phyloP scores from a whole-genome alignment of 164 flowering plant genomes.

The Magnolia changhungtana region DNA sequence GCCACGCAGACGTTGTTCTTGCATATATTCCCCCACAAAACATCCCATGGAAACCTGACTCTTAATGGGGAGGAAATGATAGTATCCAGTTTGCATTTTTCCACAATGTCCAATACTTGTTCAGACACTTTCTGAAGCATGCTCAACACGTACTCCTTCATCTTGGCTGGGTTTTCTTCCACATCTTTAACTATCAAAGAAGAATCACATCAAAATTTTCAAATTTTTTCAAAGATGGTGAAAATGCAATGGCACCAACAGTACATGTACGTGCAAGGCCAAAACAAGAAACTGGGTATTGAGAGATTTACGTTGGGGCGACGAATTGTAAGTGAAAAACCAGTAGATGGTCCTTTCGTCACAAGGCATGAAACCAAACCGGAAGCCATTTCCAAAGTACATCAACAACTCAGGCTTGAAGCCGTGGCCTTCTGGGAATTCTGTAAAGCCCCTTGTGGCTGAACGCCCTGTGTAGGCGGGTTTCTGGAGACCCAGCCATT shows the following conservation, averaged over 20 bases:
- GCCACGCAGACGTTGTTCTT: constrained; percentile 41
- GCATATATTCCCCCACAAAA: constrained; percentile 35
- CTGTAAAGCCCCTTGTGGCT: constrained; percentile 35
- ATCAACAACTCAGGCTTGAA: constrained; percentile 33
- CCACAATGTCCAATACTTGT: constrained; percentile 18
- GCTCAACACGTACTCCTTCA: constrained; percentile 38
- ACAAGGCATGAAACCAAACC: constrained; percentile 45
- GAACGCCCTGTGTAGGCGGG: constrained; percentile 34
- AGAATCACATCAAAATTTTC: neutral
- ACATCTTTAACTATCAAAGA: constrained; percentile 22
- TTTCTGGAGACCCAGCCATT: constrained; percentile 39
- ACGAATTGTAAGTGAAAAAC: constrained; percentile 43
- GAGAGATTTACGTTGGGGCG: constrained; percentile 23
- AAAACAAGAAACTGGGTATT: neutral
- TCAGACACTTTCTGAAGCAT: constrained; percentile 31
- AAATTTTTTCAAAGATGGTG: too few relatives aligned
- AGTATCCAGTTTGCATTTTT: constrained; percentile 20
- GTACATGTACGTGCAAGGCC: neutral
- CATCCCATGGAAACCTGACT: constrained; percentile 36
- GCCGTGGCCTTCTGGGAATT: constrained; percentile 32
- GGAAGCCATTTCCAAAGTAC: constrained; percentile 41
- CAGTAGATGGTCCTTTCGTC: constrained; percentile 42
- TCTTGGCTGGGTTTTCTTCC: constrained; percentile 26
- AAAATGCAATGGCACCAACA: neutral
- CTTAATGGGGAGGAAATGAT: constrained; percentile 25